Base-by-base conservation (phyloP, 108 stramenopile genomes). In the Phaeodactylum tricornutum region DNA sequence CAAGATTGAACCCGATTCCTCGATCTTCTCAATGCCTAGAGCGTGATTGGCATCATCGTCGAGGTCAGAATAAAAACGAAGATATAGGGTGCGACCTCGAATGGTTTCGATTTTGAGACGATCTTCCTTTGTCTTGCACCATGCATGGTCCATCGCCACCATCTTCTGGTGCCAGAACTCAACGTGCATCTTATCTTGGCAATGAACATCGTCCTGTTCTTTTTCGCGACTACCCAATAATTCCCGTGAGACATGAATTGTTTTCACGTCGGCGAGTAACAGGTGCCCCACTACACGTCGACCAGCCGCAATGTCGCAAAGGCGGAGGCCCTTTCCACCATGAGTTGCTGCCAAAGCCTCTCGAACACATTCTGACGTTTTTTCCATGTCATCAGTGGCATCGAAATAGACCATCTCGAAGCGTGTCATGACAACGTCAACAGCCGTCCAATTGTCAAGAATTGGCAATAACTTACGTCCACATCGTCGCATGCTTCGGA, bases 401-500 rank as follows among this genome's bases (percentile, higher is more conserved):
- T 44, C 29, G 11, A 53, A 38, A 23, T 62, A 74, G 6, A 91
- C 75, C 29, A 87, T 60, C 59, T 91, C 89, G 43, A 72, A 81
- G 11, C 66, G 73, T 42, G 89, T 91, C 36, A 91, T 57, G 19
- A 80, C 80, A 20, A 77, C 84, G 65, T 91, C 89, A 38, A 91
- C 84, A 24, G 66, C 50, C 19, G 45, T 43, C 84, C 84, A 91
- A 15, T 63, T 57, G 42, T 81, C 67, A 16, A 91, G 51, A 22
- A 84, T 38, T 29, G 89, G 89, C 7, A 79, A 67, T 47, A 81
- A 48, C 25, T 60, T 72, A 8, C 80, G 62, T 45, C 87, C 79
- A 55, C 89, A 91, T 21, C 89, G 66, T 12, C 84, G 71, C 80
- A 91, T 91, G 31, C 75, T 79, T 40, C 89, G 78, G 24, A 84